Conservation (phyloP, 2,329 filamentous ascomycete species). For the Colletotrichum plurivorum region DNA sequence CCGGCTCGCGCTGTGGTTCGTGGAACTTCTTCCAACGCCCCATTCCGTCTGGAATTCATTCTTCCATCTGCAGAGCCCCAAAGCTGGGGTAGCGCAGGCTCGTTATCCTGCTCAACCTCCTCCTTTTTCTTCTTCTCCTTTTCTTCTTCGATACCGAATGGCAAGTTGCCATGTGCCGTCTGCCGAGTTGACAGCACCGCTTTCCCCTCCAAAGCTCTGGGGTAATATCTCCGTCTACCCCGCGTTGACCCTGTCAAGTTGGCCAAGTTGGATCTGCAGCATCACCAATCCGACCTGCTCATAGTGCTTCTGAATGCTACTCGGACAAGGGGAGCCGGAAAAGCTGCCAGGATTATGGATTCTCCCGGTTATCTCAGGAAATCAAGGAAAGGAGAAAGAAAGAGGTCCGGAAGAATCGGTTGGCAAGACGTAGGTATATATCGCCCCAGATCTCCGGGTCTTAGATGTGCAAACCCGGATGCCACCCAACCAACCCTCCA, state of each 20-base stretch:
- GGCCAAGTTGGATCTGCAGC: slow-evolving; percentile 14
- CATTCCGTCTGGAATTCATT: slow-evolving; percentile 22
- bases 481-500: slow-evolving; percentile 2
- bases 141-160: not conserved
- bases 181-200: not conserved
- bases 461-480: not conserved
- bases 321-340: slow-evolving; percentile 22
- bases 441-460: slow-evolving; percentile 7
- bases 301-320: not conserved
- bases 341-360: slow-evolving; percentile 6
- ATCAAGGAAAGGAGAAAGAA: not conserved
- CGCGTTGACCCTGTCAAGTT: slow-evolving; percentile 18
- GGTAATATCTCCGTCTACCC: slow-evolving; percentile 34
- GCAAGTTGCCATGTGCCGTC: not conserved
- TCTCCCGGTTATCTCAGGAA: slow-evolving; percentile 6
- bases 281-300: slow-evolving; percentile 6
- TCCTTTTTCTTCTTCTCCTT: slow-evolving; percentile 1
- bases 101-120: not conserved
- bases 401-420: not conserved
- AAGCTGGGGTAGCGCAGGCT: slow-evolving; percentile 21
- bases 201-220: not conserved
- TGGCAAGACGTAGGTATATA: slow-evolving; percentile 11
- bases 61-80: slow-evolving; percentile 40
- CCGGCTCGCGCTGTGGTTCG: slow-evolving; percentile 33
- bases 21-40: slow-evolving; percentile 30